Conservation (phyloP, 345 rosid species). For the Gossypium raimondii region DNA sequence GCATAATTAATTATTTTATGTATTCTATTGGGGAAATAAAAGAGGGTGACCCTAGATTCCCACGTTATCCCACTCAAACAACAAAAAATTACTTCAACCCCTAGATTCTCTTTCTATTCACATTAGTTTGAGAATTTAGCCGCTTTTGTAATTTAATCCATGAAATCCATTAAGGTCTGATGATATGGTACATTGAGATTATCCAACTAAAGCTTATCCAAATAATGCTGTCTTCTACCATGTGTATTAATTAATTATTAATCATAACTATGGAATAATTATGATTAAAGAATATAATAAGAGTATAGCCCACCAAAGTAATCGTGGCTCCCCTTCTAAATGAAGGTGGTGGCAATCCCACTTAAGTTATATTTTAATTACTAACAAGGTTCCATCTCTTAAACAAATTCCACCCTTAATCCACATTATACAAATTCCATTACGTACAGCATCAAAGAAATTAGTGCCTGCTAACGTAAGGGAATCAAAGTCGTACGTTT, state of each 20-base stretch:
- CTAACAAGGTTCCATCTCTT: neutral
- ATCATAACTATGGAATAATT: neutral
- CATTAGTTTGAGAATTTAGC: too few species aligned
- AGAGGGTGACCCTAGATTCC: conserved; percentile 32
- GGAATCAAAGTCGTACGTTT: conserved; percentile 1
- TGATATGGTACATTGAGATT: too few species aligned
- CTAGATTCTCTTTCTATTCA: too few species aligned
- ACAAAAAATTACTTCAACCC: too few species aligned
- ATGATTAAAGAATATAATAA: too few species aligned
- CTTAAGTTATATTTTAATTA: conserved; percentile 15
- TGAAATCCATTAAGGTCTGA: too few species aligned
- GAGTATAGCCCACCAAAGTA: conserved; percentile 1
- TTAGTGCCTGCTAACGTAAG: conserved; percentile 15
- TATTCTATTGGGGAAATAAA: neutral
- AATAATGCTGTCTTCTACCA: conserved; percentile 9
- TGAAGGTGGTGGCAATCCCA: conserved; percentile 31
- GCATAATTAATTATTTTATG: neutral
- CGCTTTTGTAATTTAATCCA: too few species aligned
- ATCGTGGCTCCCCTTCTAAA: conserved; percentile 16
- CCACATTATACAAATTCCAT: neutral
- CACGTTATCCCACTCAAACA: conserved; percentile 21
- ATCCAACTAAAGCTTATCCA: conserved; percentile 20
- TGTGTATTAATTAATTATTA: neutral
- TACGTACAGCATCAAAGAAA: neutral
- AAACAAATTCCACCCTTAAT: neutral